A percentile compares a stretch with the other conserved stretches of the same genome.
Conservation (phyloP, 2,329 filamentous ascomycete species). For the Fusarium piperis region DNA sequence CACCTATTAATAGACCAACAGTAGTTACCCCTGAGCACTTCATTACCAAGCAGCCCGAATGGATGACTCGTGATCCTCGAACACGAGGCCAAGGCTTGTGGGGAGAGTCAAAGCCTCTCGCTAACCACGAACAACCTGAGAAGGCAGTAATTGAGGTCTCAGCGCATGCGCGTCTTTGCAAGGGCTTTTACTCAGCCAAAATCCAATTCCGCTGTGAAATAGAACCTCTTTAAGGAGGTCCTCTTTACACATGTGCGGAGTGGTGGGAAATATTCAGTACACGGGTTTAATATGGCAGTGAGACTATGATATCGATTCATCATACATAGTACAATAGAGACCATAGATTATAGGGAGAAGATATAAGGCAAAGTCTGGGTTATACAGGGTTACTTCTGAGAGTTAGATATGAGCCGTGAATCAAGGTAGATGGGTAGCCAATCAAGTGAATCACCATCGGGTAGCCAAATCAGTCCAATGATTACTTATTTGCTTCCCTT, state of each 20-base stretch:
- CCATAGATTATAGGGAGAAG: background rate
- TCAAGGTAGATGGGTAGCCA: no score
- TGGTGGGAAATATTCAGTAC: background rate
- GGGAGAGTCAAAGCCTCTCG: background rate
- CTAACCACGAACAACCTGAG: background rate
- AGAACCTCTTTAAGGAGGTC: background rate
- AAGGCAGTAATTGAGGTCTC: background rate
- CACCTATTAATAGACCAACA: background rate
- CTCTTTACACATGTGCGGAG: no score
- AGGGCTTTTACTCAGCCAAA: background rate
- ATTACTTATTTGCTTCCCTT: background rate
- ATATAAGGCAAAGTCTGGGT: background rate
- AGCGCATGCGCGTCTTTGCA: background rate
- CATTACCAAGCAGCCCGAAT: background rate
- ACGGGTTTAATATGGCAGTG: background rate
- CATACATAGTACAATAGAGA: background rate
- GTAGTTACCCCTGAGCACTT: background rate
- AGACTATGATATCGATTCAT: background rate
- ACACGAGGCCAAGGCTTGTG: constrained; percentile 8
- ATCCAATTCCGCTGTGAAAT: background rate
- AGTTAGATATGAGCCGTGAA: background rate
- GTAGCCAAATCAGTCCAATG: background rate
- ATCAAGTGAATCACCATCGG: background rate
- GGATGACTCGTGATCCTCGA: constrained; percentile 2
- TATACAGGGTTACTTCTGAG: background rate